These are phyloP conservation scores for Aspergillus melleus DNA, from an alignment of 2,329 filamentous ascomycete genomes.

Conservation along the genomic window DNA sequence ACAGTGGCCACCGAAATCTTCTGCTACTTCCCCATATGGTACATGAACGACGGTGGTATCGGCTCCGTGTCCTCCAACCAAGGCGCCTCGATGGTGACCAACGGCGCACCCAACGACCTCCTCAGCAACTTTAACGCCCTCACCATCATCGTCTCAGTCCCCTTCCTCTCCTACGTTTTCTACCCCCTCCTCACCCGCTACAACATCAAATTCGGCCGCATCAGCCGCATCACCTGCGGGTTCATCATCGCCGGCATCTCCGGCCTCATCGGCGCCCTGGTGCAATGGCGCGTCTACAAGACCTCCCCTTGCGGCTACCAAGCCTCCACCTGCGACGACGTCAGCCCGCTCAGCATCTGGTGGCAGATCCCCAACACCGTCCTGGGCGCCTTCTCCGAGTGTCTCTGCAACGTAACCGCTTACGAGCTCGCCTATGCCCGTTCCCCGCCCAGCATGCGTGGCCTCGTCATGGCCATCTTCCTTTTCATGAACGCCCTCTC, in stretches of 20 bases:
- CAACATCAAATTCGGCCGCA: slow-evolving; percentile 49
- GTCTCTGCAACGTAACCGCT: slow-evolving; percentile 46
- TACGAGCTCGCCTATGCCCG: slow-evolving; percentile 49
- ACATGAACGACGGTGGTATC: slow-evolving; percentile 49
- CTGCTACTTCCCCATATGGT: slow-evolving; percentile 41
- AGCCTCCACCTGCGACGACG: slow-evolving; percentile 40
- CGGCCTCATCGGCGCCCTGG: slow-evolving; percentile 38
- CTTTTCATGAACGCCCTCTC: slow-evolving; percentile 43
- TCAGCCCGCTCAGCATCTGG: slow-evolving; percentile 45
- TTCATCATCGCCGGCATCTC: slow-evolving; percentile 52
- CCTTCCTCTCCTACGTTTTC: slow-evolving; percentile 50
- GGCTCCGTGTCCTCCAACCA: slow-evolving; percentile 52
- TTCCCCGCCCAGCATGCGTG: slow-evolving; percentile 44
- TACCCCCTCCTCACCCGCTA: slow-evolving; percentile 48
- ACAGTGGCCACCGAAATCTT: slow-evolving; percentile 37
- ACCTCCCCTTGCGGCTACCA: slow-evolving; percentile 46
- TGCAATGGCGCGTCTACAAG: slow-evolving; percentile 50
- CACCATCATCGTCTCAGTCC: slow-evolving; percentile 49
- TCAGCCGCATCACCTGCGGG: slow-evolving; percentile 53
- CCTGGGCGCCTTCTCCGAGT: slow-evolving; percentile 41
- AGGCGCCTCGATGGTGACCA: slow-evolving; percentile 50
- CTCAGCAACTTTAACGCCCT: slow-evolving; percentile 54
- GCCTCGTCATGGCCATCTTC: slow-evolving; percentile 44
- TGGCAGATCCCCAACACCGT: slow-evolving; percentile 42
- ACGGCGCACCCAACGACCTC: slow-evolving; percentile 54